Conservation (phyloP, 2,329 filamentous ascomycete species). For the Coniochaeta hoffmannii region DNA sequence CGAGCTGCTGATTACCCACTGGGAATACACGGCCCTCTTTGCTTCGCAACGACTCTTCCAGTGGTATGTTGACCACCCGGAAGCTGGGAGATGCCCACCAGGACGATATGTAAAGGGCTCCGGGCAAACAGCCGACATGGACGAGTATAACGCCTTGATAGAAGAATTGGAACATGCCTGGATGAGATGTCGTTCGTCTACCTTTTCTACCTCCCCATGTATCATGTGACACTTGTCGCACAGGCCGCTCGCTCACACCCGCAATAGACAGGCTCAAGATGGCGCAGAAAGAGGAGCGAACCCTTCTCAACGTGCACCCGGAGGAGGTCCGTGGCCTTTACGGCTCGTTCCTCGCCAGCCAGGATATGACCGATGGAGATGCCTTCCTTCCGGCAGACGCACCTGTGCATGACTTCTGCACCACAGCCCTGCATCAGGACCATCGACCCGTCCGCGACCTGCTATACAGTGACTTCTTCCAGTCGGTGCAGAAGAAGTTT, state of each 20-base stretch:
- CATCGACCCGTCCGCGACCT: not conserved
- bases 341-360: not conserved
- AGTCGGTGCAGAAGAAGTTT: conserved; percentile 1
- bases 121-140: not conserved
- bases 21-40: not conserved
- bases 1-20: not conserved
- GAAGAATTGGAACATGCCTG: not conserved
- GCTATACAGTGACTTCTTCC: not conserved
- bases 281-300: not conserved
- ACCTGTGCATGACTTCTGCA: not conserved
- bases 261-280: not conserved
- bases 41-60: not conserved
- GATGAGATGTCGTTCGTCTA: not conserved
- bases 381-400: not conserved
- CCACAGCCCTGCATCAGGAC: not conserved
- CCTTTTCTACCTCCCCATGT: not conserved
- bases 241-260: not conserved
- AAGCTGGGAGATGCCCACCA: not conserved
- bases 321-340: not conserved
- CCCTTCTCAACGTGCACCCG: not conserved
- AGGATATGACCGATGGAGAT: not conserved
- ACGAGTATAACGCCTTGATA: not conserved
- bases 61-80: not conserved
- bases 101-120: not conserved
- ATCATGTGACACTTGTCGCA: not conserved